phyloP scores from a whole-genome alignment of 805 yeast species.

The Metschnikowia borealis region DNA sequence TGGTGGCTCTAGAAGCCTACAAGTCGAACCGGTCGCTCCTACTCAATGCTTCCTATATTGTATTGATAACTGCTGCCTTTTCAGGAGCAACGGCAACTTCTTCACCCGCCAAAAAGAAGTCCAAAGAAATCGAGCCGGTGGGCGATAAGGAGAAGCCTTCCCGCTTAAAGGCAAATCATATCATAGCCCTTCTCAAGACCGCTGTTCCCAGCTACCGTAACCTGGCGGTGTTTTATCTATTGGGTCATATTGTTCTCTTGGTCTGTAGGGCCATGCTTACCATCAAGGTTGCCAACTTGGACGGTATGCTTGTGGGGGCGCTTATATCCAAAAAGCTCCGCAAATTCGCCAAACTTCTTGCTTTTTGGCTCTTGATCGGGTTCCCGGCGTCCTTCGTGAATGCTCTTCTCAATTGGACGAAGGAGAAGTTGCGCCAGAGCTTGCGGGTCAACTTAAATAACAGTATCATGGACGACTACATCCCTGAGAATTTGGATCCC shows the following conservation, averaged over 20 bases:
- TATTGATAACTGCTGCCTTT: conserved; percentile 40
- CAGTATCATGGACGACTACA: conserved; percentile 61
- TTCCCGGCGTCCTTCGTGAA: conserved; percentile 82
- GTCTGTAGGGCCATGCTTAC: conserved; percentile 69
- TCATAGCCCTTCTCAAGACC: conserved; percentile 27
- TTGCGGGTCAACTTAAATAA: conserved; percentile 64
- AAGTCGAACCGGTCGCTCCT: conserved; percentile 38
- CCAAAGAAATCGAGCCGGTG: not conserved
- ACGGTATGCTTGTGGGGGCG: conserved; percentile 80
- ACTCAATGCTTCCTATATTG: conserved; percentile 39
- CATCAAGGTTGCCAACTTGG: conserved; percentile 78
- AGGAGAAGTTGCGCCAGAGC: conserved; percentile 51
- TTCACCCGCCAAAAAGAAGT: conserved; percentile 9
- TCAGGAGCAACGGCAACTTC: conserved; percentile 36
- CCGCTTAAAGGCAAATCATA: conserved; percentile 29
- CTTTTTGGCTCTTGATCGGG: conserved; percentile 80
- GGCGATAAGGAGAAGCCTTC: conserved; percentile 6
- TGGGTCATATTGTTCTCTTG: conserved; percentile 55
- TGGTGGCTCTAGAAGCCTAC: conserved; percentile 31
- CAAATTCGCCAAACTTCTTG: conserved; percentile 57
- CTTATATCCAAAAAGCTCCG: conserved; percentile 67
- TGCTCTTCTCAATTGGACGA: conserved; percentile 60
- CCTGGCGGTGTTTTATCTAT: conserved; percentile 34
- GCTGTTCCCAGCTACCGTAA: conserved; percentile 32
- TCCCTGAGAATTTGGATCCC: conserved; percentile 65